Conservation (phyloP, 257 asterid species). For the Ilex aquifolium region DNA sequence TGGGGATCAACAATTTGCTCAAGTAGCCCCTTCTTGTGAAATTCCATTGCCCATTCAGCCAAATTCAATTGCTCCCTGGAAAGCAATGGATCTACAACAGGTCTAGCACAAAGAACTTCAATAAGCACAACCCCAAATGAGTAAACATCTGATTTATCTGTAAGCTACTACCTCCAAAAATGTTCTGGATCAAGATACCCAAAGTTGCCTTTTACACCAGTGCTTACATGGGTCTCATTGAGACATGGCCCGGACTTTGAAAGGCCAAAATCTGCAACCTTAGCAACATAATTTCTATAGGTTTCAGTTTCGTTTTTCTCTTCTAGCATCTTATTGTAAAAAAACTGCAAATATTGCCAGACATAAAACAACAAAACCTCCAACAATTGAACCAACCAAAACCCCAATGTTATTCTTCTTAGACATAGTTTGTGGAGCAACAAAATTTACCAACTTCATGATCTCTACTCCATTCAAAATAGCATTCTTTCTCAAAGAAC, state of each 20-base stretch:
- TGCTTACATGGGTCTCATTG: constrained; percentile 12
- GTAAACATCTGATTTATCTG: constrained; percentile 1
- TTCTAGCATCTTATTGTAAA: not conserved
- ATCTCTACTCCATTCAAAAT: constrained; percentile 9
- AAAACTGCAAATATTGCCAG: not conserved
- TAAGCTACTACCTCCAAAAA: constrained; percentile 7
- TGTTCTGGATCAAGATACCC: constrained; percentile 11
- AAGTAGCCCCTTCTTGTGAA: constrained; percentile 2
- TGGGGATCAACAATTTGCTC: constrained; percentile 9
- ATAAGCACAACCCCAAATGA: constrained; percentile 9
- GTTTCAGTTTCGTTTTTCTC: not conserved
- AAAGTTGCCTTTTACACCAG: constrained; percentile 9
- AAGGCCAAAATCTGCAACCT: constrained; percentile 12
- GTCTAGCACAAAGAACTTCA: constrained; percentile 12
- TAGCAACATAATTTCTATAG: constrained; percentile 4
- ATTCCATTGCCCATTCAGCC: constrained; percentile 7
- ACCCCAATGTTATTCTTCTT: not conserved
- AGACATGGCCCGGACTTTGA: constrained; percentile 9
- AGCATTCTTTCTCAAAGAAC: constrained; percentile 34
- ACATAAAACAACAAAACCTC: not conserved
- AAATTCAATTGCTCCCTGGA: constrained; percentile 6
- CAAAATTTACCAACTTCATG: constrained; percentile 1
- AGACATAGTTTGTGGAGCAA: not conserved
- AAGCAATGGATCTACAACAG: constrained; percentile 5
- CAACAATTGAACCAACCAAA: constrained; percentile 6